Evolutionary conservation across 768 basidiomycete genomes (phyloP).

Genomic region (Clitopilus passeckerianus): DNA sequence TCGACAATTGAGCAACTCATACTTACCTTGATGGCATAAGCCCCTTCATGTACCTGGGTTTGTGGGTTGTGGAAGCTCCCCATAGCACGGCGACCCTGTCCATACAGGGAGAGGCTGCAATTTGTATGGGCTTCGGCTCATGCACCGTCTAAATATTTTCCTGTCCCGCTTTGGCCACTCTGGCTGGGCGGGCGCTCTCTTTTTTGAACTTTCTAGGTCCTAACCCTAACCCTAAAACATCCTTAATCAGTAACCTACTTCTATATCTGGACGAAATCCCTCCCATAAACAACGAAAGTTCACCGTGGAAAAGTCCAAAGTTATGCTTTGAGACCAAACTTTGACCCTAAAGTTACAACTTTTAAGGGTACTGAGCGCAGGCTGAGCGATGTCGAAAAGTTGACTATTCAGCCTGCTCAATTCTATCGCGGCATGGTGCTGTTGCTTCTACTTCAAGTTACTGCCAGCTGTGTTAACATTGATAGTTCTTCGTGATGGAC

Average conservation of each 20-base stretch:
- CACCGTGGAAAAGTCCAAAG: too few species aligned
- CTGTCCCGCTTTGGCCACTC: slow-evolving; percentile 66
- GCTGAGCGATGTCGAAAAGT: too few species aligned
- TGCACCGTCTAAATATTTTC: slow-evolving; percentile 81
- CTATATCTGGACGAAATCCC: neutral
- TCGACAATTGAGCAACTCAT: slow-evolving; percentile 24
- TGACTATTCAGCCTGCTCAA: too few species aligned
- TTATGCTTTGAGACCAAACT: too few species aligned
- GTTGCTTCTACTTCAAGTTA: too few species aligned
- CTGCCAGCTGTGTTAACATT: too few species aligned
- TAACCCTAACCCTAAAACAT: slow-evolving; percentile 9
- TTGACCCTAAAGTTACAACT: too few species aligned
- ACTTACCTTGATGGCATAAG: slow-evolving; percentile 65
- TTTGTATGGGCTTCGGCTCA: slow-evolving; percentile 70
- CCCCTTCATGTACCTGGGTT: slow-evolving; percentile 49
- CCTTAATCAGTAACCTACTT: neutral
- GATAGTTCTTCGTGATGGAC: too few species aligned
- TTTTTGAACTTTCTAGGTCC: slow-evolving; percentile 2
- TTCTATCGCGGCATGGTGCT: too few species aligned
- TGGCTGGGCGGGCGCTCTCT: slow-evolving; percentile 47
- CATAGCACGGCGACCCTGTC: slow-evolving; percentile 76
- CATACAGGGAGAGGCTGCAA: slow-evolving; percentile 43
- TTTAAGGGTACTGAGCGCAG: too few species aligned
- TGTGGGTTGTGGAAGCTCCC: slow-evolving; percentile 51
- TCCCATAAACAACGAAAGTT: neutral